These are phyloP conservation scores for Phanerochaete sordida DNA, from an alignment of 768 basidiomycete species.

Conservation along the genomic window DNA sequence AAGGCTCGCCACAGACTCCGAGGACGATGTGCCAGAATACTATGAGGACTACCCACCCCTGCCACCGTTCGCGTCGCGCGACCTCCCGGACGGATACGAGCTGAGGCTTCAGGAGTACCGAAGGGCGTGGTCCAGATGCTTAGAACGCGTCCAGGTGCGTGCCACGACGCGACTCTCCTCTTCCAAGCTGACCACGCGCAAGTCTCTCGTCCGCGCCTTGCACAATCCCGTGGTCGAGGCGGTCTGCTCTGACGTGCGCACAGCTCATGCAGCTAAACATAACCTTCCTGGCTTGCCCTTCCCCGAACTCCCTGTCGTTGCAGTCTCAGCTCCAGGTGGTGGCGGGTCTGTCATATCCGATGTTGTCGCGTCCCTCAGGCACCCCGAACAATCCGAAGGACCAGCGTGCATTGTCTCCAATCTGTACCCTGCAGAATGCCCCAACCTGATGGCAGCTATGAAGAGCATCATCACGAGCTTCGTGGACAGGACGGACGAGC, in stretches of 20 bases:
- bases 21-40: not conserved
- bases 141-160: constrained; percentile 52
- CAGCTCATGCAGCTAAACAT: constrained; percentile 35
- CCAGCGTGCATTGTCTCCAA: constrained; percentile 34
- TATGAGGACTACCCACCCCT: not conserved
- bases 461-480: constrained; percentile 53
- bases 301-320: constrained; percentile 56
- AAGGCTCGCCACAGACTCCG: not conserved
- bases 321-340: constrained; percentile 46
- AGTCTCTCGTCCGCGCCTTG: constrained; percentile 46
- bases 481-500: constrained; percentile 30
- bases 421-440: constrained; percentile 56
- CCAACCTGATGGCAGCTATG: constrained; percentile 50
- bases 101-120: constrained; percentile 52
- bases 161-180: not conserved
- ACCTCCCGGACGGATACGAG: constrained; percentile 23
- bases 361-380: constrained; percentile 23
- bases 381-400: constrained; percentile 17
- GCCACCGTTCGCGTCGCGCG: not conserved
- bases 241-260: constrained; percentile 40
- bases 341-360: constrained; percentile 46
- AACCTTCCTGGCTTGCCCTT: constrained; percentile 54
- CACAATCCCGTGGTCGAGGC: constrained; percentile 45
- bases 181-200: not conserved
- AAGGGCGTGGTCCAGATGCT: constrained; percentile 56